phyloP scores from a whole-genome alignment of 306 rosid species.

The Dryas octopetala region DNA sequence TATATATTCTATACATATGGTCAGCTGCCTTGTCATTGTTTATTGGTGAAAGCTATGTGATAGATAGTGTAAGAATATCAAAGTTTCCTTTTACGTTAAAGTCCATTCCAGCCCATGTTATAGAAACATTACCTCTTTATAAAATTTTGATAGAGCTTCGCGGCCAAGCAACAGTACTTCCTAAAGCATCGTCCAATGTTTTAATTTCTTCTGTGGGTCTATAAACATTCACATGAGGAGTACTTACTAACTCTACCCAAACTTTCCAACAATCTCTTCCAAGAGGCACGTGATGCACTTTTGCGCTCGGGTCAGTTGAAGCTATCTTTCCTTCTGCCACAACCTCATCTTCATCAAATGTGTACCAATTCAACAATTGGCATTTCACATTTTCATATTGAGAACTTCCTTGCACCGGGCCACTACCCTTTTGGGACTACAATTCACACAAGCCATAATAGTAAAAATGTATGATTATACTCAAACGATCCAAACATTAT shows the following conservation, averaged over 20 bases:
- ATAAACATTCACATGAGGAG: not conserved
- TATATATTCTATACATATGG: no score
- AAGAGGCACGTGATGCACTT: not conserved
- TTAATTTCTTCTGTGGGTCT: not conserved
- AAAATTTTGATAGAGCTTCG: not conserved
- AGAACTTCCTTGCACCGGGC: not conserved
- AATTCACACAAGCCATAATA: no score
- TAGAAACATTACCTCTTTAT: not conserved
- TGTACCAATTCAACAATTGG: no score
- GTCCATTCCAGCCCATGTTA: no score
- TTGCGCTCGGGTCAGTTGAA: not conserved
- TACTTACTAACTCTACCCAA: not conserved
- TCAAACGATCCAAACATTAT: no score
- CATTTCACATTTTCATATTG: not conserved
- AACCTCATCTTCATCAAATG: not conserved
- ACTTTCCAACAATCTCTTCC: conserved; percentile 5
- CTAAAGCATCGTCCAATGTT: not conserved
- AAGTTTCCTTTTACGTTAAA: no score
- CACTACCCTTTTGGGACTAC: not conserved
- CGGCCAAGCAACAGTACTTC: not conserved
- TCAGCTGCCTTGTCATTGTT: no score
- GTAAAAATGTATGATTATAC: no score
- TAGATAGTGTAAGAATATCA: no score
- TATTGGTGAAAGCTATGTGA: no score
- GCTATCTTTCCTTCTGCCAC: not conserved